Evolutionary conservation across 1,139 yeast species (phyloP), one percentile per base, ranked within the genome.

Genomic region (Hemisphaericaspora lyxosophila): DNA sequence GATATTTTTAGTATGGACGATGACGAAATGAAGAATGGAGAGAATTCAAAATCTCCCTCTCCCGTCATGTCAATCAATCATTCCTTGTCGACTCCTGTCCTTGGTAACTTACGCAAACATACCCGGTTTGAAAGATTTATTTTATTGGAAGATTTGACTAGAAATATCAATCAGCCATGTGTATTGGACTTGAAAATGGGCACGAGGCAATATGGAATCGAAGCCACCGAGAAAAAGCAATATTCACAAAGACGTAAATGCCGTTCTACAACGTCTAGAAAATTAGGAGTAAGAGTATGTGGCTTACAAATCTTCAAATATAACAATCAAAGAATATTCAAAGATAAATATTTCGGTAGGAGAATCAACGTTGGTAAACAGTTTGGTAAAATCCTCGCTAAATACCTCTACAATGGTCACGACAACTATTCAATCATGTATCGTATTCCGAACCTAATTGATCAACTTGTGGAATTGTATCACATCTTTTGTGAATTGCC

Each of bases 171-270:
- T 24, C 76, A 75, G 44, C 97, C 98, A 0, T 89, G 97, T 57
- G 97, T 92, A 1, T 67, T 94, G 42, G 99, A 94, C 61, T 71
- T 94, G 49, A 94, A 94, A 58, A 92, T 94, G 97, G 99, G 99
- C 1, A 90, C 99, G 0, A 73, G 99, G 39, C 99, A 94, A 60
- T 92, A 92, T 53, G 98, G 99, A n/a, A 84, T 90, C 12, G 96
- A 88, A 49, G 97, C 97, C 0, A 72, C 73, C 7, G 60, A 64
- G 11, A 68, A 79, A 39, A 94, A 94, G 61, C 87, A 83, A 55
- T 59, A 64, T 39, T 86, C 96, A 0, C 98, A 94, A 61, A 67
- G 89, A 28, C 73, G 73, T 42, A 94, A 94, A 60, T 94, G 98
- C 61, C 65, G 74, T 5, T 64, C 70, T 39, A 92, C 97, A 0